Percentiles rank a stretch among this genome's conserved stretches.
Conservation (phyloP, 73 alveolate genomes). For the Uronychia binucleata region DNA sequence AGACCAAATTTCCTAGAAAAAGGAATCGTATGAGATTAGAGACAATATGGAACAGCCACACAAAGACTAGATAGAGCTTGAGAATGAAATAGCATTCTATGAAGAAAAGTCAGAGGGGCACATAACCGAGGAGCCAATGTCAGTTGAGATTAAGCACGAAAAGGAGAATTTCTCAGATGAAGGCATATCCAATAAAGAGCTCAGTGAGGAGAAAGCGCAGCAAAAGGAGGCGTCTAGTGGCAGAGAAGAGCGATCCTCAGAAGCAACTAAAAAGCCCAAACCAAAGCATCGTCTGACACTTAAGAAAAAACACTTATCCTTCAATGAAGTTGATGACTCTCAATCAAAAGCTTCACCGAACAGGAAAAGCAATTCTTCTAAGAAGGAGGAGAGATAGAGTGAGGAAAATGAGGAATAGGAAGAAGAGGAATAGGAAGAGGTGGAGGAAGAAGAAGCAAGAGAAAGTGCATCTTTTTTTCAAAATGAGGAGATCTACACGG, state of each 20-base stretch:
- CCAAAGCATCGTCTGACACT: not conserved
- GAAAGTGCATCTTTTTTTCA: too few relatives aligned
- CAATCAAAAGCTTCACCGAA: not conserved
- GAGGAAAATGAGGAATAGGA: not conserved
- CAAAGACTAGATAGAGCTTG: not conserved
- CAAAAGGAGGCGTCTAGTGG: not conserved
- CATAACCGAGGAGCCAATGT: not conserved
- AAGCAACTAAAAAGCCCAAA: not conserved
- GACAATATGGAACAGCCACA: too few relatives aligned
- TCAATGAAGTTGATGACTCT: not conserved
- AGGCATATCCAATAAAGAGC: not conserved
- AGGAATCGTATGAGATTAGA: too few relatives aligned
- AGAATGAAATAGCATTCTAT: not conserved
- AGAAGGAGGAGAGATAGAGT: not conserved
- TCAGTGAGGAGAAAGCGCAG: not conserved
- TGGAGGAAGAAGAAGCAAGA: not conserved
- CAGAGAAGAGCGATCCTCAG: not conserved
- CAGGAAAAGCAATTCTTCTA: not conserved
- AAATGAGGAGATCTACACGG: not conserved
- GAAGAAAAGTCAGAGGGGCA: not conserved
- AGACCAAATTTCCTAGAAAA: too few relatives aligned
- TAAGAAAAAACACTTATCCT: not conserved
- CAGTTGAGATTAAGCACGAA: not conserved
- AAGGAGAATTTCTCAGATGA: not conserved
- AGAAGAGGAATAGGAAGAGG: not conserved